These are phyloP conservation scores for Salvia sclarea DNA, from an alignment of 305 asterid species.

Conservation along the genomic window DNA sequence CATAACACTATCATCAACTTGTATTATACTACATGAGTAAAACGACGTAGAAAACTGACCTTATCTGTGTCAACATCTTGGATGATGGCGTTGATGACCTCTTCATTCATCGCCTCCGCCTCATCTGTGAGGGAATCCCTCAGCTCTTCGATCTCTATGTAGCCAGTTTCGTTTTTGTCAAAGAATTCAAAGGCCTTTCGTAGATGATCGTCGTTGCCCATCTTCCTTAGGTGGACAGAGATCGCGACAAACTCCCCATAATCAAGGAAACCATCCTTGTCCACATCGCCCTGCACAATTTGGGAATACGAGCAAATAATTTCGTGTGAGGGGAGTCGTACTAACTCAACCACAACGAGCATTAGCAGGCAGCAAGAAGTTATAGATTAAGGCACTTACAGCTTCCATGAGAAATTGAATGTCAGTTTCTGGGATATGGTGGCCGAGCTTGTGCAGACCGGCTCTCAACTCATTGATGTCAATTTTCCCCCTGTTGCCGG, in stretches of 20 bases:
- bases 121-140: slow-evolving; percentile 55
- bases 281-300: slow-evolving; percentile 51
- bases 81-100: slow-evolving; percentile 66
- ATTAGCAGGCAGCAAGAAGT: background rate
- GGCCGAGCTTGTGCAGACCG: slow-evolving; percentile 64
- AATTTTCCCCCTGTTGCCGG: slow-evolving; percentile 52
- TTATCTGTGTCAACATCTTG: slow-evolving; percentile 83
- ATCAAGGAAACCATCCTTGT: slow-evolving; percentile 56
- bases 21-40: background rate
- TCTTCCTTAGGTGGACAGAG: slow-evolving; percentile 51
- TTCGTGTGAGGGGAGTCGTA: background rate
- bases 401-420: slow-evolving; percentile 67
- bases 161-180: slow-evolving; percentile 48
- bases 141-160: slow-evolving; percentile 62
- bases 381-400: slow-evolving; percentile 43
- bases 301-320: background rate
- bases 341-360: background rate
- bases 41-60: slow-evolving; percentile 38
- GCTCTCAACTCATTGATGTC: slow-evolving; percentile 55
- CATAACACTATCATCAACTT: too few species aligned
- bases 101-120: slow-evolving; percentile 55
- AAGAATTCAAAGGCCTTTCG: slow-evolving; percentile 54
- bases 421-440: slow-evolving; percentile 60
- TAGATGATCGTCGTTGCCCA: slow-evolving; percentile 56
- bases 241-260: slow-evolving; percentile 58